phyloP scores from a whole-genome alignment of 2,329 filamentous ascomycete species.

The Thielaviopsis euricoi region DNA sequence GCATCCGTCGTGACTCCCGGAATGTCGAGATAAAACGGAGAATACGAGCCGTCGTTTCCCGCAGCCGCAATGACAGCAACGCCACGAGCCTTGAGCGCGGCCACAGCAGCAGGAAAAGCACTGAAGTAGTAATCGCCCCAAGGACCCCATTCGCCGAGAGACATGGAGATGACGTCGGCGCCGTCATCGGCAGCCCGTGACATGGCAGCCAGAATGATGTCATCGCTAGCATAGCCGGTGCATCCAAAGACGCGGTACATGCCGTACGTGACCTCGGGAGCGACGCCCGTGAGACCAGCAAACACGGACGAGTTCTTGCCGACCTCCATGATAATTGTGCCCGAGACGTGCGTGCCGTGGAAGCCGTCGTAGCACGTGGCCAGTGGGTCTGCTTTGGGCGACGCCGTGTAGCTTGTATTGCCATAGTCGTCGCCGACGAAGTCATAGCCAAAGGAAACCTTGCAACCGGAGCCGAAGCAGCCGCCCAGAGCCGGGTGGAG shows the following conservation, averaged over 20 bases:
- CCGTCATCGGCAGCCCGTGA: conserved; percentile 15
- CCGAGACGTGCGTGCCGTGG: conserved; percentile 22
- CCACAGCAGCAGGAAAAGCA: conserved; percentile 14
- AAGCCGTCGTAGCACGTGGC: conserved; percentile 13
- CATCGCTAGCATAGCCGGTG: conserved; percentile 8
- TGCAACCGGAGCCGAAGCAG: conserved; percentile 42
- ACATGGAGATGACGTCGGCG: conserved; percentile 18
- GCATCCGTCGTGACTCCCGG: conserved; percentile 15
- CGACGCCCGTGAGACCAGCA: conserved; percentile 14
- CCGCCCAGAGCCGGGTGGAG: conserved; percentile 45
- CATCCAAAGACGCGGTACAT: conserved; percentile 15
- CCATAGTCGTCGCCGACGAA: conserved; percentile 38
- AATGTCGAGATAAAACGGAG: conserved; percentile 27
- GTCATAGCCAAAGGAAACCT: conserved; percentile 41
- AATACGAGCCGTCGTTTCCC: conserved; percentile 32
- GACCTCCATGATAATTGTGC: conserved; percentile 15
- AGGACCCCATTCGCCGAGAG: conserved; percentile 12
- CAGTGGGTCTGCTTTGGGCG: conserved; percentile 18
- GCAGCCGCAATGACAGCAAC: conserved; percentile 33
- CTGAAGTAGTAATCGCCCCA: conserved; percentile 17
- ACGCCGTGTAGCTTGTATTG: conserved; percentile 19
- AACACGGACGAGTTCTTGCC: conserved; percentile 3
- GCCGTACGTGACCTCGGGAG: conserved; percentile 14
- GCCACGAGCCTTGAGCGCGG: conserved; percentile 19
- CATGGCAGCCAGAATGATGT: conserved; percentile 16